Percentiles rank a stretch among this genome's conserved stretches.
phyloP scores from a whole-genome alignment of 306 rosid genomes.

The Vachellia pachyceras region DNA sequence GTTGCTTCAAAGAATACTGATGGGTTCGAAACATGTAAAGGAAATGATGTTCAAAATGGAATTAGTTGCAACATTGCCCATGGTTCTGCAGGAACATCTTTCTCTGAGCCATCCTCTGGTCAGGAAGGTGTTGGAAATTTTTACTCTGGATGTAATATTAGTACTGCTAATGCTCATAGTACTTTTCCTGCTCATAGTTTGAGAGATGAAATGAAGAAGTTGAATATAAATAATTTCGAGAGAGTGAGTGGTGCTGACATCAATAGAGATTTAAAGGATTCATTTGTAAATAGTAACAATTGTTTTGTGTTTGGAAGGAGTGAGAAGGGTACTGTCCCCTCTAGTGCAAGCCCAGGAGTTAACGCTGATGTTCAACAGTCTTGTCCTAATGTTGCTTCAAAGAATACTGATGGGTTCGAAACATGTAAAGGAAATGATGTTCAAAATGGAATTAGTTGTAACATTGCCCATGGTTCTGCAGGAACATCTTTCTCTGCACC shows the following conservation, averaged over 20 bases:
- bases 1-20: too few relatives aligned
- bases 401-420: slow-evolving; percentile 41
- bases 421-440: slow-evolving; percentile 27
- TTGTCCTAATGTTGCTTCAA: slow-evolving; percentile 35
- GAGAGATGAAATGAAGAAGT: slow-evolving; percentile 64
- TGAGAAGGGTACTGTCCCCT: slow-evolving; percentile 39
- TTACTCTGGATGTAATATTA: slow-evolving; percentile 37
- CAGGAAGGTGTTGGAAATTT: too few relatives aligned
- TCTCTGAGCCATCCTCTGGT: too few relatives aligned
- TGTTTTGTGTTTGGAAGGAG: slow-evolving; percentile 46
- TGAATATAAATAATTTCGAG: slow-evolving; percentile 60
- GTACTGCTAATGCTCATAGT: slow-evolving; percentile 28
- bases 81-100: too few relatives aligned
- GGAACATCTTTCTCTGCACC: slow-evolving; percentile 47
- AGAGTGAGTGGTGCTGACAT: slow-evolving; percentile 32
- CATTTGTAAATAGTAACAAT: slow-evolving; percentile 35
- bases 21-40: too few relatives aligned
- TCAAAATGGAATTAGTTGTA: slow-evolving; percentile 44
- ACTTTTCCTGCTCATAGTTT: slow-evolving; percentile 45
- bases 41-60: too few relatives aligned
- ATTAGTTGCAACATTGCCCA: too few relatives aligned
- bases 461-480: slow-evolving; percentile 36
- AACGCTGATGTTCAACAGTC: slow-evolving; percentile 38
- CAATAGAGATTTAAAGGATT: slow-evolving; percentile 32
- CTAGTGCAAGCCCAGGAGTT: slow-evolving; percentile 39